These are phyloP conservation scores for Lactuca sativa DNA, from an alignment of 129 eudicot species.

Conservation along the genomic window DNA sequence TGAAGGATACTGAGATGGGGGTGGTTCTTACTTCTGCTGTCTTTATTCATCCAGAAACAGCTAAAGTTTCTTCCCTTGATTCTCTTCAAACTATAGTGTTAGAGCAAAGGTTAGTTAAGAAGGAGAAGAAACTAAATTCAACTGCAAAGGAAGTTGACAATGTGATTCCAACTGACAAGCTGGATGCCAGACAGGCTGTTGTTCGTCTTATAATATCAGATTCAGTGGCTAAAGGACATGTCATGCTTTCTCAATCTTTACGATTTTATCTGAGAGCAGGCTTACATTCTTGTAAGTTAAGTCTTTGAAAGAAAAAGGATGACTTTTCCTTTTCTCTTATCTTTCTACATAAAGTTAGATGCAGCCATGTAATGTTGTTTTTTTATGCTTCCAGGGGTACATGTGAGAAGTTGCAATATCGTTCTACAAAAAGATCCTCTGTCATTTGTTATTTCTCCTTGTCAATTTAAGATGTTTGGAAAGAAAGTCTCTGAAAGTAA, in stretches of 20 bases:
- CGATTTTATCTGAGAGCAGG: conserved; percentile 67
- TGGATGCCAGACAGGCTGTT: conserved; percentile 46
- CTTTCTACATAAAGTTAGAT: background rate
- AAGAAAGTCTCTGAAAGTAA: conserved; percentile 42
- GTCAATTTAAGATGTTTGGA: conserved; percentile 49
- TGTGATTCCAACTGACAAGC: conserved; percentile 36
- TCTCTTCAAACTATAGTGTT: conserved; percentile 58
- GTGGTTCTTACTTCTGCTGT: conserved; percentile 63
- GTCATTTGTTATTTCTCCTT: conserved; percentile 61
- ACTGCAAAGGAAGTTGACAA: conserved; percentile 48
- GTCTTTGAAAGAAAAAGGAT: background rate
- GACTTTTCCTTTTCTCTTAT: background rate
- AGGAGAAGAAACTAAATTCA: conserved; percentile 42
- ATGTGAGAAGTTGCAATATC: conserved; percentile 50
- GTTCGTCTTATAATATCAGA: conserved; percentile 64
- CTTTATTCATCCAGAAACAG: conserved; percentile 91
- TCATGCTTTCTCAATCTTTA: conserved; percentile 77
- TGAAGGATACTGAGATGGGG: conserved; percentile 54
- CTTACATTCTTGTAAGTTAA: conserved; percentile 73
- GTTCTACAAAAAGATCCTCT: conserved; percentile 57
- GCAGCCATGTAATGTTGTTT: conserved; percentile 5
- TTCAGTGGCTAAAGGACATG: conserved; percentile 85
- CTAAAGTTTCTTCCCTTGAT: conserved; percentile 45
- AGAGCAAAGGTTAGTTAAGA: conserved; percentile 56
- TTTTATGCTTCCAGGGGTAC: conserved; percentile 64